Conservation (phyloP, 2,329 filamentous ascomycete species). For the Endothia cerciana region DNA sequence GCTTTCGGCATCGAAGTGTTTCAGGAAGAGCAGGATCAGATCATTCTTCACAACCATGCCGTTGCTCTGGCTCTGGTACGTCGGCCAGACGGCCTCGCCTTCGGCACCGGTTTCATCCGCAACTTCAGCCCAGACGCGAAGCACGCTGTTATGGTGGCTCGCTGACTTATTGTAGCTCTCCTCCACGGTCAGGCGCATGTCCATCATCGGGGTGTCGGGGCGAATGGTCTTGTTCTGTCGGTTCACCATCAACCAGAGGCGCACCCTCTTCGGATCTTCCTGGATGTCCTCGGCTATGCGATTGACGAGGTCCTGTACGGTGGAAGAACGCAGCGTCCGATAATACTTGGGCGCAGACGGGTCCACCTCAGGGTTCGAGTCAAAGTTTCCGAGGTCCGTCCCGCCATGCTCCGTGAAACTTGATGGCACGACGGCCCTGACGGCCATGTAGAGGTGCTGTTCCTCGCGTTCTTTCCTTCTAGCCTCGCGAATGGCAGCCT, state of each 20-base stretch:
- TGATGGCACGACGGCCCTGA: constrained; percentile 79
- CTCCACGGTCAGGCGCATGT: constrained; percentile 75
- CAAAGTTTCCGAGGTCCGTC: constrained; percentile 78
- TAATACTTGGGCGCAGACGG: constrained; percentile 73
- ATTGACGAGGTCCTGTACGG: constrained; percentile 73
- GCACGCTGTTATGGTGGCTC: constrained; percentile 68
- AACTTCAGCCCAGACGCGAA: constrained; percentile 87
- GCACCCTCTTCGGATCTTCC: constrained; percentile 69
- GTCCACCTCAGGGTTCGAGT: constrained; percentile 59
- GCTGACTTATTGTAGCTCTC: constrained; percentile 62
- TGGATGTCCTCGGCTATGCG: constrained; percentile 72
- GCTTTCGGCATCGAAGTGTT: constrained; percentile 80
- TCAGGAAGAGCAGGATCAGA: constrained; percentile 83
- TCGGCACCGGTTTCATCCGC: constrained; percentile 68
- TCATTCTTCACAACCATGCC: constrained; percentile 63
- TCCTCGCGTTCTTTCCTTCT: constrained; percentile 89
- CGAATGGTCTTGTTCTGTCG: constrained; percentile 96
- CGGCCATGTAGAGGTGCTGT: constrained; percentile 87
- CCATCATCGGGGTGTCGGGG: constrained; percentile 84
- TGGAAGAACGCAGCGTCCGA: constrained; percentile 74
- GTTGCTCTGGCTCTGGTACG: constrained; percentile 60
- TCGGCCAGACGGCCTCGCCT: constrained; percentile 74
- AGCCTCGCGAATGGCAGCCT: constrained; percentile 75
- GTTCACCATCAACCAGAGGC: constrained; percentile 98
- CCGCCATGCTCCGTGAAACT: constrained; percentile 82